Percentiles rank a stretch among this genome's conserved stretches.
These are phyloP conservation scores for Colletotrichum scovillei DNA, from an alignment of 2,329 filamentous ascomycete genomes.

Conservation along the genomic window DNA sequence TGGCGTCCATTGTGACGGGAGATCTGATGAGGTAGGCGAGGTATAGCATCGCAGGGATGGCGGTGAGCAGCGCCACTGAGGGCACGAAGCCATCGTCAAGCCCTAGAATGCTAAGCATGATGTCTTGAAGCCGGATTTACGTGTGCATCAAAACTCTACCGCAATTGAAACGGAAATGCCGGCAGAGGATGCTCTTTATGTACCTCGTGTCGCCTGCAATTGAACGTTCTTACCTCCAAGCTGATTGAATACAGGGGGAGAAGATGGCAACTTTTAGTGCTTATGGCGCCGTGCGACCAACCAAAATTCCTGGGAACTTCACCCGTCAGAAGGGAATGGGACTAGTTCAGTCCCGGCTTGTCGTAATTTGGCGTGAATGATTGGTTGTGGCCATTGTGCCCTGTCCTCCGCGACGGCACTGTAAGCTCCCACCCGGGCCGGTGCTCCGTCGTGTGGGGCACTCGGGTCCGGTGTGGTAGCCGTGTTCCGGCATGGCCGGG, in stretches of 20 bases:
- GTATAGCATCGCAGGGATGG: background rate
- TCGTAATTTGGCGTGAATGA: background rate
- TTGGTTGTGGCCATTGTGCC: background rate
- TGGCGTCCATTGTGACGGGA: conserved; percentile 38
- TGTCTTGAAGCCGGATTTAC: background rate
- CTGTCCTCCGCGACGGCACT: background rate
- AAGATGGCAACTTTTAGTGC: background rate
- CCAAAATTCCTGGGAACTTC: too few species aligned
- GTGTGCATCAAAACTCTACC: too few species aligned
- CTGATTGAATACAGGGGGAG: background rate
- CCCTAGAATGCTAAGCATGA: background rate
- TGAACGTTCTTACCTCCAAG: background rate
- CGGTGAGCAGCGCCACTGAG: background rate
- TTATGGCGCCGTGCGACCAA: background rate
- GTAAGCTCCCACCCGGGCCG: background rate
- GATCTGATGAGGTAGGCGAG: background rate
- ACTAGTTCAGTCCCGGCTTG: background rate
- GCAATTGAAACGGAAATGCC: too few species aligned
- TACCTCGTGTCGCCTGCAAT: background rate
- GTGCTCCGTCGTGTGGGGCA: background rate
- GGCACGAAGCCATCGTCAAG: background rate
- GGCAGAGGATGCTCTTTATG: background rate
- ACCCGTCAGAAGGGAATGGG: too few species aligned
- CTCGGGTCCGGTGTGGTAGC: background rate
- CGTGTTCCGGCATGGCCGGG: too few species aligned